Evolutionary conservation across 1,139 yeast species (phyloP), one percentile per base, ranked within the genome.

Genomic region (Debaryomyces sp.): DNA sequence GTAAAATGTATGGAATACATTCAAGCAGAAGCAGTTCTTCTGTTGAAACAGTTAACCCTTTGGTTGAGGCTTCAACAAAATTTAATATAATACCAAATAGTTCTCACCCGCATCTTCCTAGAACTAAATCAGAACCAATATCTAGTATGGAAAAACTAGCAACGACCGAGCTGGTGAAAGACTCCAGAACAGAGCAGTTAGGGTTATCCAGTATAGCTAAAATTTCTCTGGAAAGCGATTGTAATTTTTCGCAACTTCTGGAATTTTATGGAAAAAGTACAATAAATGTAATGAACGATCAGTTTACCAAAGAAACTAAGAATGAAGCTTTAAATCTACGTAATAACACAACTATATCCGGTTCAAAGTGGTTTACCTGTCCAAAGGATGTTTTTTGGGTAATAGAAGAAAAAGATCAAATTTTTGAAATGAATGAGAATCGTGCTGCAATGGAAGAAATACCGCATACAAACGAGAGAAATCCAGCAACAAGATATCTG

Each of bases 171-270:
- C 6, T 22, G 6, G 5, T 21, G 2, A 22, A 35, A 35, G 35
- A 32, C 8, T 6, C 12, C 3, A n/a, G 5, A 8, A 7, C n/a
- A 9, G 26, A 35, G 2, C 26, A 5, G 15, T 12, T 12, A 12
- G 15, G n/a, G 5, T 35, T 22, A 5, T 21, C 38, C 5, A 35
- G 8, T 22, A 10, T 4, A 22, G 22, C 26, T 12, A 35, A 18
- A 9, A 21, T 35, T 21, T 35, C 38, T 12, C 26, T 6, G 8
- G 15, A 10, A 4, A 27, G 22, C 21, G 22, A 35, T 4, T 35
- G 13, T 12, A n/a, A 35, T 5, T 43, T 34, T 43, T 34, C 41
- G 35, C 40, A 34, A 37, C 30, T 35, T 41, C 12, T 23, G 5
- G 41, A 29, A 18, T 32, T 21, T 35, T 22, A 35, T 12, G 38